phyloP scores from a whole-genome alignment of 139 green algal species.

The Chlamydomonas sp. region DNA sequence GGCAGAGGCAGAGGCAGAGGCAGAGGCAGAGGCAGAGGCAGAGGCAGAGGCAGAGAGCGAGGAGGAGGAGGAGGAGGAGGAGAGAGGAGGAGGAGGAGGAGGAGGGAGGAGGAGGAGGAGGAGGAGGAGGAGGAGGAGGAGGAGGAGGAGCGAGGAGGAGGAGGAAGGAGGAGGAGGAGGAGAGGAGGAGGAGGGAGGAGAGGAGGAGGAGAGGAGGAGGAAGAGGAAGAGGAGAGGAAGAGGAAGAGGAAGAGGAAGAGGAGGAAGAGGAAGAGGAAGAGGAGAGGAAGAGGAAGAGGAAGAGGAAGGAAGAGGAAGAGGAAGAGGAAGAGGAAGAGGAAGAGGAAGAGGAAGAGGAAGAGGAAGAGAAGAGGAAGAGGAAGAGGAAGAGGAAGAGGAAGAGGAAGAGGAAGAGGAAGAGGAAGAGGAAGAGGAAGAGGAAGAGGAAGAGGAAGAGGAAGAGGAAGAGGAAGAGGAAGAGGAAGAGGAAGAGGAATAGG shows the following conservation, averaged over 20 bases:
- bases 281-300: too few species aligned
- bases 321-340: neutral
- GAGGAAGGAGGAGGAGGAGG: neutral
- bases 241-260: constrained; percentile 1
- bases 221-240: constrained; percentile 1
- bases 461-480: neutral
- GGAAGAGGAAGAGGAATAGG: neutral
- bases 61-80: neutral
- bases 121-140: neutral
- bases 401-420: neutral
- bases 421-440: neutral
- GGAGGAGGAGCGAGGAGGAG: neutral
- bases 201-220: neutral
- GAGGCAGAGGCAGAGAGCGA: neutral
- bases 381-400: neutral
- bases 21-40: too few species aligned
- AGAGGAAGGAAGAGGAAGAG: neutral
- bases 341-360: neutral
- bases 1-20: too few species aligned
- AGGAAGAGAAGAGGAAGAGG: neutral
- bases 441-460: neutral
- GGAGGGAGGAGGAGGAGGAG: neutral
- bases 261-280: neutral
- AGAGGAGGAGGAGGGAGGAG: neutral
- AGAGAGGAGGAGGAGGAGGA: neutral